Evolutionary conservation across 2,329 filamentous ascomycete genomes (phyloP).

Genomic region (Ambrosiella beaveri): DNA sequence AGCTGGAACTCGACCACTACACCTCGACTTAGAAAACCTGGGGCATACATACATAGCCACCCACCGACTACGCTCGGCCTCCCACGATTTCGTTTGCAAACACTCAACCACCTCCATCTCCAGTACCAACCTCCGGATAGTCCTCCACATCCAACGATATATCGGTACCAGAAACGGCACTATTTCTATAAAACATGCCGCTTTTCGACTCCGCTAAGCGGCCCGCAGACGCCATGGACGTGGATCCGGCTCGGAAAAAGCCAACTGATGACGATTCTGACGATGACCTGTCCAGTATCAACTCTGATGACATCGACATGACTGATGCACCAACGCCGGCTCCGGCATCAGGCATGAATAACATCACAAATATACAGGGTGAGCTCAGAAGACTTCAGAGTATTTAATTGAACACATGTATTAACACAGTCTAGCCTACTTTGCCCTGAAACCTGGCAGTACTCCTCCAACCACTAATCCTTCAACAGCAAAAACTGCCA

Average conservation of each 20-base stretch:
- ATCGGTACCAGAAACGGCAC: background rate
- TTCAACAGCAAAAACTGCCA: background rate
- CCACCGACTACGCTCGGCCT: no score
- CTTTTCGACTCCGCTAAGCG: background rate
- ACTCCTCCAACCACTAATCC: background rate
- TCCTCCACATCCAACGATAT: background rate
- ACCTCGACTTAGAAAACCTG: no score
- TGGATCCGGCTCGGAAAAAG: constrained; percentile 28
- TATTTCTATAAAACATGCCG: background rate
- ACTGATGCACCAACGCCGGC: constrained; percentile 4
- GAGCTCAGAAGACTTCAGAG: background rate
- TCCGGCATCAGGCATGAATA: background rate
- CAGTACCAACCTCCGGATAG: background rate
- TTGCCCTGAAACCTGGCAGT: background rate
- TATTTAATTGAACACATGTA: background rate
- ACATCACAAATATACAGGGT: constrained; percentile 2
- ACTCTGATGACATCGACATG: constrained; percentile 9
- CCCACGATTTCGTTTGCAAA: no score
- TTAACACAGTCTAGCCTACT: background rate
- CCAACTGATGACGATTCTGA: constrained; percentile 27
- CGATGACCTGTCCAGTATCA: constrained; percentile 13
- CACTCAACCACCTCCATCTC: no score
- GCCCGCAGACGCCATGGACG: constrained; percentile 23
- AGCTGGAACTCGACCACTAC: no score
- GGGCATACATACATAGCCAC: no score